phyloP scores from a whole-genome alignment of 169 alveolate genomes.

The Pseudocohnilembus persalinus region DNA sequence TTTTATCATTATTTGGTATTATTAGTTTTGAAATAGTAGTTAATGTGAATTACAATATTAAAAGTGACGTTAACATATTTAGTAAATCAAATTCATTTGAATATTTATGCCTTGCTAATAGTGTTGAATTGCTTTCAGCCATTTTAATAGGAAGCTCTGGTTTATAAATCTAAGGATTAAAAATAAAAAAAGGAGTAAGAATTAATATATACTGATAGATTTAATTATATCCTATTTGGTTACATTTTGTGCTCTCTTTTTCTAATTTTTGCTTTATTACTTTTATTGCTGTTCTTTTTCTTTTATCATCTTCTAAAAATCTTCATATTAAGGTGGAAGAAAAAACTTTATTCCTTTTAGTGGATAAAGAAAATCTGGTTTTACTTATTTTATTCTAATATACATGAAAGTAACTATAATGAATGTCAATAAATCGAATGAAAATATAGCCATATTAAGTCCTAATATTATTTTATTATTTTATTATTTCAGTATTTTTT shows the following conservation, averaged over 20 bases:
- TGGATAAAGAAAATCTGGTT: background rate
- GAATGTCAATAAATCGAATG: background rate
- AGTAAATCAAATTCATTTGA: background rate
- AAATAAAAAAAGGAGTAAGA: too few relatives aligned
- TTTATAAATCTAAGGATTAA: background rate
- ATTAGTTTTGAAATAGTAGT: background rate
- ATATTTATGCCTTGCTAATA: background rate
- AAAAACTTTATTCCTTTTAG: background rate
- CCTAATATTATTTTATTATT: too few relatives aligned
- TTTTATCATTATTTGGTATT: background rate
- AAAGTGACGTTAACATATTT: background rate
- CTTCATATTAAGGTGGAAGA: background rate
- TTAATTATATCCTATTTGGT: too few relatives aligned
- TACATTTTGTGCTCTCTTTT: too few relatives aligned
- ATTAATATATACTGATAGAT: background rate
- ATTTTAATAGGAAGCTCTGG: background rate
- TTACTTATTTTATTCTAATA: background rate
- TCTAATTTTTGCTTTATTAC: background rate
- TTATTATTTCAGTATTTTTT: too few relatives aligned
- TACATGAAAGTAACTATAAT: background rate
- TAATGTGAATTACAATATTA: too few relatives aligned
- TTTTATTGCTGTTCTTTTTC: background rate
- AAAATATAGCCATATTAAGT: background rate
- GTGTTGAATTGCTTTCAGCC: background rate
- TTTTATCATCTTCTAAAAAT: too few relatives aligned